Conservation (phyloP, 2,329 filamentous ascomycete genomes). For the Colletotrichum camelliae region DNA sequence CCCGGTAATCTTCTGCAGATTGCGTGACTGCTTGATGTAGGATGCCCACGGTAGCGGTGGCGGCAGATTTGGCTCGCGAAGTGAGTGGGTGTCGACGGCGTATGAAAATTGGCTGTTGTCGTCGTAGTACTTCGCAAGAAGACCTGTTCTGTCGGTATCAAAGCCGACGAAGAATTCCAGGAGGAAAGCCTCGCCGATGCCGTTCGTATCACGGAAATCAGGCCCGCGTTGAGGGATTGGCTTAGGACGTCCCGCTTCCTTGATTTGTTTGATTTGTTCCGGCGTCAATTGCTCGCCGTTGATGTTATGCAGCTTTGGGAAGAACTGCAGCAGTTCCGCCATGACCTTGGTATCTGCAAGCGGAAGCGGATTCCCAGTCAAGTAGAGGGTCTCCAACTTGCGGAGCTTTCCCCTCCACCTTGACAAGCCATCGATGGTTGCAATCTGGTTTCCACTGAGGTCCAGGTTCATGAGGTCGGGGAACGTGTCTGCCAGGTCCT, state of each 20-base stretch:
- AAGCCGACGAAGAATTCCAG: constrained; percentile 76
- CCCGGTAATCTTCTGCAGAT: constrained; percentile 73
- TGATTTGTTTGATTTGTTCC: constrained; percentile 67
- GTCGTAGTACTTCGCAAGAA: constrained; percentile 77
- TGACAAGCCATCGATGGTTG: constrained; percentile 69
- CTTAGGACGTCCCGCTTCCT: constrained; percentile 55
- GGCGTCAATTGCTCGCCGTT: constrained; percentile 77
- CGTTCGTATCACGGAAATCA: constrained; percentile 75
- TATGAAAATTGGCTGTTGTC: constrained; percentile 76
- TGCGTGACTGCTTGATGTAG: constrained; percentile 81
- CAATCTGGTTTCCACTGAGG: constrained; percentile 82
- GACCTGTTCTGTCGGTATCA: constrained; percentile 70
- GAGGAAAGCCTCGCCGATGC: constrained; percentile 79
- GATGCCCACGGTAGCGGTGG: constrained; percentile 68
- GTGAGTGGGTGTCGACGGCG: constrained; percentile 68
- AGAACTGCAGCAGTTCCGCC: constrained; percentile 78
- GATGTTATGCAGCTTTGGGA: constrained; percentile 78
- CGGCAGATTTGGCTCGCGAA: constrained; percentile 49
- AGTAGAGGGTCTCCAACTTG: constrained; percentile 79
- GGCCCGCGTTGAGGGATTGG: constrained; percentile 68
- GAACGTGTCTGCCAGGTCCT: constrained; percentile 77
- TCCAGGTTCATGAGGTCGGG: constrained; percentile 89
- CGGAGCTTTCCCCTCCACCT: constrained; percentile 83
- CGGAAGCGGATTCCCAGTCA: constrained; percentile 79
- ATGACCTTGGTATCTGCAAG: constrained; percentile 64